Base-by-base conservation (phyloP, 2,329 filamentous ascomycete species). In the Paraphaeosphaeria minitans region DNA sequence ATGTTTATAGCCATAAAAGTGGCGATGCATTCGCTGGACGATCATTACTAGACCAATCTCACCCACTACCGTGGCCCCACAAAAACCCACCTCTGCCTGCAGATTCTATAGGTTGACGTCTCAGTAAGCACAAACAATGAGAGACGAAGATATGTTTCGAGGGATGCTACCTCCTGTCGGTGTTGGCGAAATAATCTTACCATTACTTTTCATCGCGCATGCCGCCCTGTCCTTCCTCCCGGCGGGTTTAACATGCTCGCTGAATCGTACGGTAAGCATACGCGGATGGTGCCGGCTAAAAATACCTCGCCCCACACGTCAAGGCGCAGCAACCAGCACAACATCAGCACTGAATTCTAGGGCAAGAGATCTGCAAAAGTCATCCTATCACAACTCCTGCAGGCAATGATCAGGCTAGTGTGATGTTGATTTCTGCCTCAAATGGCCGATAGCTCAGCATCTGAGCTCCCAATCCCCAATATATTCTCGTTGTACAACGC, bases 261-360 rank as follows among this genome's bases (percentile, higher is more conserved):
- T 37, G 35, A 12, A 12, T 37, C 35, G 24, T 27, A 27, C 6
- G 24, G 6, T 27, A n/a, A n/a, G n/a, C n/a, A n/a, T n/a, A 51
- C 19, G n/a, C 27, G 47, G 19, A 9, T 50, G 47, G 5, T 3
- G 29, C 50, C 47, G 49, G 49, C 54, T 46, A 56, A 56, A 56
- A 51, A 52, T 56, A 52, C 14, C 37, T 27, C 54, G 54, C 54
- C 54, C 54, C 47, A 46, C 47, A 27, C 14, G 27, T 19, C 29
- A 37, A 35, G 54, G 54, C 54, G 54, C 47, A 55, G 53, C 53
- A 55, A 14, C 39, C 50, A 42, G 13, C 5, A 51, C 33, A 41
- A 12, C n/a, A 39, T 43, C 51, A 50, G 22, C 22, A 46, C 12
- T n/a, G 14, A 14, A 7, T 5, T 4, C 41, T 39, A 39, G 13